Conservation (phyloP, 176 grass and related monocot species). For the Triticum urartu region DNA sequence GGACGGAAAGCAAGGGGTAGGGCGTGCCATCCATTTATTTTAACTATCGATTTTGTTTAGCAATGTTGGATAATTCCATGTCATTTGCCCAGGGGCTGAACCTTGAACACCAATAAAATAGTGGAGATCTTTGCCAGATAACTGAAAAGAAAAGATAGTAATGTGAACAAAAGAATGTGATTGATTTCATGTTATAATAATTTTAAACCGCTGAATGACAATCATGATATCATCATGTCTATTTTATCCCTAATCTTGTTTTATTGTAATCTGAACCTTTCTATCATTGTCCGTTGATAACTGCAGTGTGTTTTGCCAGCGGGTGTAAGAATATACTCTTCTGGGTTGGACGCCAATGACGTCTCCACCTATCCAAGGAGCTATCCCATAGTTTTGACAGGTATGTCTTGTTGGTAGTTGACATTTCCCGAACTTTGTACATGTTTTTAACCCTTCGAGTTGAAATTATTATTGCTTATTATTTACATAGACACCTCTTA, state of each 20-base stretch:
- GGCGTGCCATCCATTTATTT: not conserved
- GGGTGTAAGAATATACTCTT: slow-evolving; percentile 96
- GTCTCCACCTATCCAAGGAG: slow-evolving; percentile 72
- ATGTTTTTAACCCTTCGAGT: slow-evolving; percentile 16
- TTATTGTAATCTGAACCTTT: slow-evolving; percentile 28
- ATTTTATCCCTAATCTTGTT: slow-evolving; percentile 10
- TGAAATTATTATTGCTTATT: slow-evolving; percentile 13
- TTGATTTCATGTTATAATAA: not conserved
- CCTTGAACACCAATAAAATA: not conserved
- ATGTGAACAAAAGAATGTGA: not conserved
- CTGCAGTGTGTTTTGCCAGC: slow-evolving; percentile 98
- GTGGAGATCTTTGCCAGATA: not conserved
- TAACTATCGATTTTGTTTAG: not conserved
- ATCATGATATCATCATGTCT: slow-evolving; percentile 18
- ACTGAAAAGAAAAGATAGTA: not conserved
- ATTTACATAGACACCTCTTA: slow-evolving; percentile 15
- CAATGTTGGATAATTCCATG: not conserved
- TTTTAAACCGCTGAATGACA: not conserved
- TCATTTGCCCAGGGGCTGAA: not conserved
- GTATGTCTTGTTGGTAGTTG: slow-evolving; percentile 39
- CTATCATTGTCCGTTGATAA: slow-evolving; percentile 34
- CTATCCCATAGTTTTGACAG: slow-evolving; percentile 99
- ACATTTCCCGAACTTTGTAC: slow-evolving; percentile 13
- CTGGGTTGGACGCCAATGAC: slow-evolving; percentile 66
- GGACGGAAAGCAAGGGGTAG: not conserved